Base-by-base conservation (phyloP, 176 grass and related monocot genomes). In the Panicum miliaceum region DNA sequence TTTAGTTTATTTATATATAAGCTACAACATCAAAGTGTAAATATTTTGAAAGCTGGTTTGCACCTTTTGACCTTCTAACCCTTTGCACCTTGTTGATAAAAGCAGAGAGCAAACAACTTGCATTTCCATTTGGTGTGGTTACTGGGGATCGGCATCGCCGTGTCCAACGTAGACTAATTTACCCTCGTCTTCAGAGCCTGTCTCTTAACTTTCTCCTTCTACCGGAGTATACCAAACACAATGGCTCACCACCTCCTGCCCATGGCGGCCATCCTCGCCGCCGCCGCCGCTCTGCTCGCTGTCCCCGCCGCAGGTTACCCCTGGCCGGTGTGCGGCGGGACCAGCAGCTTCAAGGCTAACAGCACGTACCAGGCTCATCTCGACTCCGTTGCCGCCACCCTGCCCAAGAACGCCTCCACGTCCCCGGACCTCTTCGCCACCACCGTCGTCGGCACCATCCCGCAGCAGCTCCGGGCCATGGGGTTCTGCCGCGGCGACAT, bases 401-500 rank as follows among this genome's bases (percentile, higher is more conserved):
- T 90, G 12, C 85, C 86, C 35, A 64, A 48, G 9, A 73, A 65
- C 25, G 68, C 81, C 14, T 84, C 86, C 14, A 0, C 15, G 9
- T 84, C 75, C 0, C 75, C 13, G 19, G 8, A 83, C 22, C 75
- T 88, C 4, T 88, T 38, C 75, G 81, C 67, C 47, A 66, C 67
- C 47, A 20, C 58, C 36, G 7, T 15, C 19, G 25, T 79, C 47
- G 86, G 86, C 13, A 13, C 67, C 57, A 12, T 47, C 0, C 86
- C 75, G 3, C 22, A 79, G 0, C 47, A 48, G 22, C 19, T 88
- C 86, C 48, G 46, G 46, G 81, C 68, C 0, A 35, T 79, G 22
- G 87, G 14, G 27, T 59, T 89, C 48, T 89, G 87, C 87, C 87
- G 87, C 47, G 81, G 81, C 27, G 87, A 89, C 81, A 4, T 53